Base-by-base conservation (phyloP, 805 yeast species). In the Candida dajiaensis region DNA sequence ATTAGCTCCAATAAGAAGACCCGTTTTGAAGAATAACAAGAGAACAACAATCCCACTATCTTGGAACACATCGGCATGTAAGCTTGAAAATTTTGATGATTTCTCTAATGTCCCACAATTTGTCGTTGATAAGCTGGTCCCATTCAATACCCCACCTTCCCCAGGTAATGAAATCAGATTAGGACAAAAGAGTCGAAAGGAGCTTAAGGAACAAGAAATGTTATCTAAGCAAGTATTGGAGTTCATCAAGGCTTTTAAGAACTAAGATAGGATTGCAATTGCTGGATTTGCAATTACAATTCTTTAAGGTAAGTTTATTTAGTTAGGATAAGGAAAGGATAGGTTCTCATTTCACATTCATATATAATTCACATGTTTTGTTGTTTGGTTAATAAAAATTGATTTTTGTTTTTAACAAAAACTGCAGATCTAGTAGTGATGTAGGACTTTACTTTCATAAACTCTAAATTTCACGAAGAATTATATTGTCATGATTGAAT, bases 101-200 rank as follows among this genome's bases (percentile, higher is more conserved):
- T 57, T 36, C 39, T 46, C 50, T 22, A 50, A 51, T 19, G 50
- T 58, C n/a, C 63, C 63, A 28, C 60, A 57, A 39, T 58, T 56
- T 40, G 54, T 58, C 15, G 57, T 56, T 37, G 61, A 58, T 44
- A 57, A 55, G 41, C 40, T 57, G 41, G 35, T 40, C 4, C 63
- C 63, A 6, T 59, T 56, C 42, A 45, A 46, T 13, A 33, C 40
- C 3, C 63, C 63, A 3, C 50, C 48, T 16, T 21, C 22, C 3
- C 63, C 63, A 4, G 63, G 63, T 4, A 53, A 46, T 40, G 63
- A 59, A 39, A 51, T 59, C 16, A 54, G 61, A 44, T 25, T 59
- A 12, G 59, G 57, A 4, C 38, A 53, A 12, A 48, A 48, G 39
- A 56, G 55, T 41, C 54, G 51, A 22, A 56, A 53, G 44, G 63